Conservation (phyloP, 2,329 filamentous ascomycete species). For the Aspergillus floridensis region DNA sequence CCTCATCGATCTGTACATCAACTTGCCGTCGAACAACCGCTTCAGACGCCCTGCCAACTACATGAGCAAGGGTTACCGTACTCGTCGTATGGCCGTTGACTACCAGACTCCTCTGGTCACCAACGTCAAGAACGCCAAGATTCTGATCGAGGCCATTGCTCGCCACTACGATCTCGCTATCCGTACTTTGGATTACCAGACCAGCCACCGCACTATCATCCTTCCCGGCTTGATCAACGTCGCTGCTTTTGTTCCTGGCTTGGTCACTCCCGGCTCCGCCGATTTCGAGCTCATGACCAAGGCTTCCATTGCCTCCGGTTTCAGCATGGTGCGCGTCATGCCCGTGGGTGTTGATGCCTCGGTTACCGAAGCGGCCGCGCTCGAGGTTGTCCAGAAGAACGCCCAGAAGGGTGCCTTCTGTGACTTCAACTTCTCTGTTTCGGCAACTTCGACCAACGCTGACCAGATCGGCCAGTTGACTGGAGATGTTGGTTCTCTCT, state of each 20-base stretch:
- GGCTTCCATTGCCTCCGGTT: constrained; percentile 71
- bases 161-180: constrained; percentile 84
- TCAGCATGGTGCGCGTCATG: constrained; percentile 78
- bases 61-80: constrained; percentile 96
- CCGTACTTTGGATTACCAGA: constrained; percentile 82
- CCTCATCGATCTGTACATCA: constrained; percentile 98
- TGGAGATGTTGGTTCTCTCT: constrained; percentile 72
- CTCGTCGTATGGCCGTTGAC: constrained; percentile 95
- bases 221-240: constrained; percentile 76
- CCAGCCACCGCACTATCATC: constrained; percentile 73
- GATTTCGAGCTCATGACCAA: constrained; percentile 70
- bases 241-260: constrained; percentile 74
- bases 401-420: constrained; percentile 66
- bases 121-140: constrained; percentile 99
- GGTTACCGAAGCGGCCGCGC: constrained; percentile 68
- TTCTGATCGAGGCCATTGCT: constrained; percentile 89
- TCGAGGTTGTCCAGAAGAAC: constrained; percentile 70
- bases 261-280: constrained; percentile 61
- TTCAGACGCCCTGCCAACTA: constrained; percentile 96
- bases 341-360: constrained; percentile 70
- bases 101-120: constrained; percentile 96
- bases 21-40: constrained; percentile 96
- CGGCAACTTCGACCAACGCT: constrained; percentile 69
- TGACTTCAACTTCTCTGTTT: constrained; percentile 78
- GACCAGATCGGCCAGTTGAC: constrained; percentile 71